Percentiles rank a stretch among this genome's conserved stretches.
These are phyloP conservation scores for Irpex sp. DNA, from an alignment of 1,284 basidiomycete genomes.

Conservation along the genomic window DNA sequence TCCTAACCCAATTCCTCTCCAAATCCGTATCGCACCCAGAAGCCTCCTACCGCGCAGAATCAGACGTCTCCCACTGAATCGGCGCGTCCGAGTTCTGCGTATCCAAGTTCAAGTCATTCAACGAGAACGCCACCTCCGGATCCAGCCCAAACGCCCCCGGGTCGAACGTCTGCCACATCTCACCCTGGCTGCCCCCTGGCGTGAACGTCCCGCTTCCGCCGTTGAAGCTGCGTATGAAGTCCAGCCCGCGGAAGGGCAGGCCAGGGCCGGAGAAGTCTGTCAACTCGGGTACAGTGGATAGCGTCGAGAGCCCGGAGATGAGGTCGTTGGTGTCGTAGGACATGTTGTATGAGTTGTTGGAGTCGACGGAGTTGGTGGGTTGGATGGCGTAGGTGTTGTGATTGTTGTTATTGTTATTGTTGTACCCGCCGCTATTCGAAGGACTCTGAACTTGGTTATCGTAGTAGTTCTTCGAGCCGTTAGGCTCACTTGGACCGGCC, in stretches of 20 bases:
- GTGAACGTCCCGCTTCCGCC: constrained; percentile 30
- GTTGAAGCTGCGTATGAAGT: constrained; percentile 71
- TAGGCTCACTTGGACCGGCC: constrained; percentile 20
- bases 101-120: constrained; percentile 31
- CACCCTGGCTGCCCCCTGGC: constrained; percentile 53
- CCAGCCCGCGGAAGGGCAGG: constrained; percentile 72
- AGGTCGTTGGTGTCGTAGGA: constrained; percentile 30
- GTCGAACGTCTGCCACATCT: constrained; percentile 70
- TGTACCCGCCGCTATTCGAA: neutral
- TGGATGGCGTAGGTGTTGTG: neutral
- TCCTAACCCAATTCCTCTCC: neutral
- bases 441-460: constrained; percentile 15
- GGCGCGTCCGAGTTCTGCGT: constrained; percentile 14
- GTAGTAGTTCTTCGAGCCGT: constrained; percentile 23
- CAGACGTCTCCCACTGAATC: neutral
- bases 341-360: constrained; percentile 30
- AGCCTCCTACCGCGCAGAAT: neutral
- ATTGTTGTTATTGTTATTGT: neutral
- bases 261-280: constrained; percentile 62
- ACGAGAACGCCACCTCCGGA: constrained; percentile 65
- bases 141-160: constrained; percentile 64
- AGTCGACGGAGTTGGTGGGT: constrained; percentile 42
- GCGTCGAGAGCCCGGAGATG: constrained; percentile 38
- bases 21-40: neutral
- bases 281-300: constrained; percentile 50